Conservation (phyloP, 2,329 filamentous ascomycete species). For the Trichoderma lentiforme region DNA sequence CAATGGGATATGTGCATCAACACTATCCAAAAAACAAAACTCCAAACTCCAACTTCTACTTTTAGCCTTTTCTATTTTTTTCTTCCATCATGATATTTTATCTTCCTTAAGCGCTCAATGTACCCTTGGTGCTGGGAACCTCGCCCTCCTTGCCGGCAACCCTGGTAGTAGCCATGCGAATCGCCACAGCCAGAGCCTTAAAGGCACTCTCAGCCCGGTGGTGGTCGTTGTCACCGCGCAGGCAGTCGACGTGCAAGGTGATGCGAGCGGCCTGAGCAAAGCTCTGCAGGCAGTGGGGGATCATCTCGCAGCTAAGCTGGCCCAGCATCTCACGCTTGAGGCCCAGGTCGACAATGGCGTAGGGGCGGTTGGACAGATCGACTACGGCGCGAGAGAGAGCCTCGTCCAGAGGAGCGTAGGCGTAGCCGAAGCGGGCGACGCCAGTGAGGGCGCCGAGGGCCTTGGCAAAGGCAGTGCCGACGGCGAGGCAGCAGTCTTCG, state of each 20-base stretch:
- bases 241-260: conserved; percentile 92
- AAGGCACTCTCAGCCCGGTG: conserved; percentile 95
- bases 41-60: not conserved
- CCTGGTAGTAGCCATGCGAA: conserved; percentile 70
- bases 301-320: conserved; percentile 91
- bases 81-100: not conserved
- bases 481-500: conserved; percentile 89
- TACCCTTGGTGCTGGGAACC: conserved; percentile 94
- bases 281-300: conserved; percentile 90
- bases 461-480: conserved; percentile 78
- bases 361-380: conserved; percentile 91
- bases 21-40: conserved; percentile 4
- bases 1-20: not conserved
- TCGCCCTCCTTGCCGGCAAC: conserved; percentile 83
- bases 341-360: conserved; percentile 76
- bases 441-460: conserved; percentile 77
- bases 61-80: not conserved
- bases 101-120: conserved; percentile 58
- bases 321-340: conserved; percentile 91
- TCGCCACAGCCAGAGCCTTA: conserved; percentile 88
- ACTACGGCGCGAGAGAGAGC: conserved; percentile 90
- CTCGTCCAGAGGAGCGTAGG: conserved; percentile 92
- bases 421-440: conserved; percentile 84
- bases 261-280: conserved; percentile 88
- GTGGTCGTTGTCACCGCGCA: conserved; percentile 90